Base-by-base conservation (phyloP, 768 basidiomycete species). In the Lentinula aciculospora region DNA sequence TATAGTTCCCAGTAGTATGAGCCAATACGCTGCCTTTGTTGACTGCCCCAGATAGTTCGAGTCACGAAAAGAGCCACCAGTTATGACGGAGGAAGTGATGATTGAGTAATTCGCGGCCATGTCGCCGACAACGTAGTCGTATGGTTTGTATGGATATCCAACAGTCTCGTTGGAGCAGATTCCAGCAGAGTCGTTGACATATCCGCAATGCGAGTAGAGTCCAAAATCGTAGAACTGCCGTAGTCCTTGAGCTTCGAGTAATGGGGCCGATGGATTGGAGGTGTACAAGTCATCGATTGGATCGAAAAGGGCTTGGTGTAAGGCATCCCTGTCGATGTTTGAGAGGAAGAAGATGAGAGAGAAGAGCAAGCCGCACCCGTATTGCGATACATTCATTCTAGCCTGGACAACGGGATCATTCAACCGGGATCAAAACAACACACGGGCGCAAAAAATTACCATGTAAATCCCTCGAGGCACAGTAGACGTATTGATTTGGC, bases 201-300 rank as follows among this genome's bases (percentile, higher is more conserved):
- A 92, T 64, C 79, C 90, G 63, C 91, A 93, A 67, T 88, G 82
- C 19, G 84, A 82, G 72, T 92, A 93, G 25, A 93, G 74, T n/a
- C 91, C 91, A 61, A 87, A 92, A 59, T 83, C 74, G 72, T 93
- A 93, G 59, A 76, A 70, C 67, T 85, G 80, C 64, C 90, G 82
- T 57, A 92, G 71, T 19, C 91, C 91, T 13, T 74, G 72, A 46
- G 74, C 65, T 48, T 71, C 66, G 48, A 76, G 77, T 2, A 92
- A 80, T 3, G 89, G 84, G 42, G 80, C 77, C 32, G 81, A 81
- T 23, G 82, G 74, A 67, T 91, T 86, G 47, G 65, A 67, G n/a
- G 88, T 81, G 69, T 89, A 89, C 12, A 93, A 74, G 25, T 78
- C 81, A 40, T 74, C 67, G 49, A 87, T 83, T 6, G 82, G 81